Percentiles rank a stretch among this genome's conserved stretches.
Evolutionary conservation across 148 eudicot species (phyloP).

Genomic region (Bassia scoparia): DNA sequence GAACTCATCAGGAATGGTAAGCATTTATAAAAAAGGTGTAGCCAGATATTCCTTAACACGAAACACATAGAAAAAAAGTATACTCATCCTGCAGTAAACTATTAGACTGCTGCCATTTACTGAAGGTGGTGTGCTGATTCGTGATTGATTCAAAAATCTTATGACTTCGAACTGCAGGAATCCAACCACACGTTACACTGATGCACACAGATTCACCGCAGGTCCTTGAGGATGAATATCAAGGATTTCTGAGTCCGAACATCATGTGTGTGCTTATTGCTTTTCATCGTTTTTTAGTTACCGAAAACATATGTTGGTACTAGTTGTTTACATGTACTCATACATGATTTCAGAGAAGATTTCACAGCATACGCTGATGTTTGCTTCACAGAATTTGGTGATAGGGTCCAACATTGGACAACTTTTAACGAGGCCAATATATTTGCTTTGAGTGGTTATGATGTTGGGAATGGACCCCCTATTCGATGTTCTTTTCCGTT

Average conservation of each 20-base stretch:
- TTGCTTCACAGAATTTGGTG: constrained; percentile 58
- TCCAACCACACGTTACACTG: constrained; percentile 65
- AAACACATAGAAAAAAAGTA: no score
- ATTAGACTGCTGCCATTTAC: background rate
- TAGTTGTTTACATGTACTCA: background rate
- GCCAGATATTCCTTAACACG: no score
- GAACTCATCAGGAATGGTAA: constrained; percentile 47
- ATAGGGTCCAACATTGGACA: constrained; percentile 54
- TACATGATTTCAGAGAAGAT: constrained; percentile 46
- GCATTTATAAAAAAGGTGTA: background rate
- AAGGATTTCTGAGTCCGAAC: constrained; percentile 49
- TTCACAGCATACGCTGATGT: constrained; percentile 27
- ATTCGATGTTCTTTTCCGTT: constrained; percentile 36
- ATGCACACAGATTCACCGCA: constrained; percentile 53
- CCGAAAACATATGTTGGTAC: no score
- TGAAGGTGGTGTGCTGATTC: background rate
- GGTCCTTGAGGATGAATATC: constrained; percentile 61
- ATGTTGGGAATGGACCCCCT: constrained; percentile 34
- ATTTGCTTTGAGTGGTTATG: constrained; percentile 35
- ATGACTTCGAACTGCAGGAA: constrained; percentile 32
- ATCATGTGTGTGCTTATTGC: constrained; percentile 34
- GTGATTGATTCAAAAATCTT: no score
- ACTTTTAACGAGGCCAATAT: constrained; percentile 56
- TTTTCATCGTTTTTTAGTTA: no score
- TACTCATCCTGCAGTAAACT: background rate